A percentile compares a stretch with the other conserved stretches of the same genome.
Conservation (phyloP, 2,329 filamentous ascomycete species). For the Verticillium nubilum region DNA sequence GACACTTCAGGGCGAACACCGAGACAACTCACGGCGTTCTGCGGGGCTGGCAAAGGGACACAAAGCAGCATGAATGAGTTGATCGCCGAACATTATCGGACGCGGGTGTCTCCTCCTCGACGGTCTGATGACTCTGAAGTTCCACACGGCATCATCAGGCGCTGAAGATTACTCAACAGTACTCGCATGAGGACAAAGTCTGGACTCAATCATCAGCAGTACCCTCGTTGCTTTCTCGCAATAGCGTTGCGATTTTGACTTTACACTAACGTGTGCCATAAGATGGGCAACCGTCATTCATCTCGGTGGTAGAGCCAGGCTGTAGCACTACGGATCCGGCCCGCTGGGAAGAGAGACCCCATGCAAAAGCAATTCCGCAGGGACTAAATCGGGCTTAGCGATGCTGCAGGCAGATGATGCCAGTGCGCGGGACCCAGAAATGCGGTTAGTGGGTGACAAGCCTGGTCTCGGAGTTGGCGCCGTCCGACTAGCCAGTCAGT, state of each 20-base stretch:
- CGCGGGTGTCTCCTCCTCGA: not conserved
- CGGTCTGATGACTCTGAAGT: not conserved
- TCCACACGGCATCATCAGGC: not conserved
- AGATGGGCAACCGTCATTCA: not conserved
- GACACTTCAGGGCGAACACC: too few species aligned
- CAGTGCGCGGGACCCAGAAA: not conserved
- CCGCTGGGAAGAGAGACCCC: conserved; percentile 1
- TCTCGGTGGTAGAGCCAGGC: not conserved
- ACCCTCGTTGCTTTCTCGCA: not conserved
- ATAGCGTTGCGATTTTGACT: not conserved
- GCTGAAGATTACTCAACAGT: not conserved
- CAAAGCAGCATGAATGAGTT: not conserved
- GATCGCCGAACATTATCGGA: not conserved
- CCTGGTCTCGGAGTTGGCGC: not conserved
- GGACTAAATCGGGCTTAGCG: not conserved
- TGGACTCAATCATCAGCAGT: not conserved
- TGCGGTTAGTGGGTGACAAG: not conserved
- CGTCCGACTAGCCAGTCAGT: not conserved
- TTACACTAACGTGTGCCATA: not conserved
- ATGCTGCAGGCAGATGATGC: not conserved
- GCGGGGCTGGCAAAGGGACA: not conserved
- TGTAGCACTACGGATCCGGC: not conserved
- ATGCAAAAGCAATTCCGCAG: not conserved
- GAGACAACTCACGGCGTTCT: not conserved
- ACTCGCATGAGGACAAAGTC: not conserved